These are phyloP conservation scores for Coleophoma crateriformis DNA, from an alignment of 2,329 filamentous ascomycete species.

Conservation along the genomic window DNA sequence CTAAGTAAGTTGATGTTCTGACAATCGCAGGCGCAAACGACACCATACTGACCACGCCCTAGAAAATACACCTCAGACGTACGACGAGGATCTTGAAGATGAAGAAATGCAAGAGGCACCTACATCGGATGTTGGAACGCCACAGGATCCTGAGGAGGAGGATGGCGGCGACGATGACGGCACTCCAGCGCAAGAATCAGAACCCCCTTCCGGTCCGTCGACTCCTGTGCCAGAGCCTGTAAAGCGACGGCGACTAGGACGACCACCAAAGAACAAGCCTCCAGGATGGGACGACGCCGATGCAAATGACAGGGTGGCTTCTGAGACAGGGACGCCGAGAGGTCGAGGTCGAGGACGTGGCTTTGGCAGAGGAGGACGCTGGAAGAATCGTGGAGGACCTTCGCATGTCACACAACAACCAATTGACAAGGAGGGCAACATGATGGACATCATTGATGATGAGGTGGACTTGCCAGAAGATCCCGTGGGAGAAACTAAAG, in stretches of 20 bases:
- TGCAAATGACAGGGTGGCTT: slow-evolving; percentile 30
- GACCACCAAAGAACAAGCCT: slow-evolving; percentile 79
- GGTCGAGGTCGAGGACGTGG: slow-evolving; percentile 59
- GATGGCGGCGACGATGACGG: slow-evolving; percentile 42
- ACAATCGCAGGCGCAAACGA: slow-evolving; percentile 12
- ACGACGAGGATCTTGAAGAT: slow-evolving; percentile 39
- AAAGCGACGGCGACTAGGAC: slow-evolving; percentile 70
- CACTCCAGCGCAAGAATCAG: slow-evolving; percentile 39
- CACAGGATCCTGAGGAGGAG: slow-evolving; percentile 29
- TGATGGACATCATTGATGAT: slow-evolving; percentile 85
- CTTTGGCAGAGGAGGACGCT: slow-evolving; percentile 51
- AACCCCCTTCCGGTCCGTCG: slow-evolving; percentile 33
- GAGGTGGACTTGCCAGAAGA: slow-evolving; percentile 88
- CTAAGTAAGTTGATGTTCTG: slow-evolving; percentile 36
- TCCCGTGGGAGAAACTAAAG: slow-evolving; percentile 83
- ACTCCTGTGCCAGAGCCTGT: slow-evolving; percentile 41
- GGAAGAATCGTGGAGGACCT: slow-evolving; percentile 61
- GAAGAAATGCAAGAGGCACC: slow-evolving; percentile 36
- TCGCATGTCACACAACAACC: slow-evolving; percentile 77
- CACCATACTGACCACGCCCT: slow-evolving; percentile 4
- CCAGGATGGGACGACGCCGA: slow-evolving; percentile 67
- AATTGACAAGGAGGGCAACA: slow-evolving; percentile 89
- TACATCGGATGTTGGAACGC: slow-evolving; percentile 20
- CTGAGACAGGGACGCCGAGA: slow-evolving; percentile 41
- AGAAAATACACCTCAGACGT: slow-evolving; percentile 43